Conservation (phyloP, 306 rosid genomes). For the Boehmeria nivea region DNA sequence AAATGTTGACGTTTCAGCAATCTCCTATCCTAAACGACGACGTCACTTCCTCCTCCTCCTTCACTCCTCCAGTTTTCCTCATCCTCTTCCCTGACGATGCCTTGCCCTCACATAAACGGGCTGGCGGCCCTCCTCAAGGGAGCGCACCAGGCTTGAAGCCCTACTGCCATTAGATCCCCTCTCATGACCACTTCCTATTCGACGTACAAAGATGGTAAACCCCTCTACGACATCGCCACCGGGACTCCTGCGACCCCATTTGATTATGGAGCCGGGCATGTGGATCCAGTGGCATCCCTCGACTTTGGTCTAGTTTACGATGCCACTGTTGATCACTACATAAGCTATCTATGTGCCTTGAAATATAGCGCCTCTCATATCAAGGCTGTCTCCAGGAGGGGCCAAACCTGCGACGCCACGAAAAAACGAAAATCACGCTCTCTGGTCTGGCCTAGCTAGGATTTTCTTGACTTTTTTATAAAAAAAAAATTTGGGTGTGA, state of each 20-base stretch:
- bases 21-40: too few relatives aligned
- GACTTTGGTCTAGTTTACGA: conserved; percentile 90
- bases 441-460: too few relatives aligned
- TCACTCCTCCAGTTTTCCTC: too few relatives aligned
- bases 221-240: conserved; percentile 49
- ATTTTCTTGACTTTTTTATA: too few relatives aligned
- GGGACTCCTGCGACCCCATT: conserved; percentile 72
- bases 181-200: conserved; percentile 89
- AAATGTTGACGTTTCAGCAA: too few relatives aligned
- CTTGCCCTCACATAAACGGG: conserved; percentile 93
- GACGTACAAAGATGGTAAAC: conserved; percentile 47
- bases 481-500: too few relatives aligned
- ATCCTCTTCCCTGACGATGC: too few relatives aligned
- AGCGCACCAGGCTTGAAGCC: conserved; percentile 79
- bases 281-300: conserved; percentile 69
- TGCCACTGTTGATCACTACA: conserved; percentile 49
- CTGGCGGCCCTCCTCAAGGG: conserved; percentile 72
- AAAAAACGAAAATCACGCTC: too few relatives aligned
- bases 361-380: conserved; percentile 46
- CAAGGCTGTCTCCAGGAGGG: conserved; percentile 39
- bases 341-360: conserved; percentile 75
- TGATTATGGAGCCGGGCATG: conserved; percentile 89
- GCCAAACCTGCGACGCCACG: conserved; percentile 42
- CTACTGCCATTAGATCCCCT: conserved; percentile 82
- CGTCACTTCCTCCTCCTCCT: too few relatives aligned